Evolutionary conservation across 805 yeast species (phyloP).

Genomic region (Metschnikowia sp.): DNA sequence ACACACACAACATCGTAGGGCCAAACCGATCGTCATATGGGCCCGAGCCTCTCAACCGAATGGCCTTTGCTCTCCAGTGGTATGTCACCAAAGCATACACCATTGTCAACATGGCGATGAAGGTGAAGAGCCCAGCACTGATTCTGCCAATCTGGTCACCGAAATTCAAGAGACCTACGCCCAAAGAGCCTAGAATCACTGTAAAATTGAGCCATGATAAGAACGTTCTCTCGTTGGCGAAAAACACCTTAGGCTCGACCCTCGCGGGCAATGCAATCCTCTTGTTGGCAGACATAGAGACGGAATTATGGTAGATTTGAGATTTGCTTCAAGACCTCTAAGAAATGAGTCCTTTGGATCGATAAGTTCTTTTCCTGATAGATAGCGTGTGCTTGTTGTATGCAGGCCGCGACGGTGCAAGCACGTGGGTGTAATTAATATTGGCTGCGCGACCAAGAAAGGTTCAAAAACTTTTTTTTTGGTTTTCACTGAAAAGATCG

Average conservation of each 20-base stretch:
- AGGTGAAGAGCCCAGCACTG: constrained; percentile 89
- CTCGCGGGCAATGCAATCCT: constrained; percentile 97
- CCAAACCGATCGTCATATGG: constrained; percentile 99
- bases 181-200: constrained; percentile 94
- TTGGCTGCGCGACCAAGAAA: not conserved
- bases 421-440: constrained; percentile 7
- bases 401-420: not conserved
- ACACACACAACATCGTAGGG: constrained; percentile 95
- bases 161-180: constrained; percentile 92
- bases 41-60: constrained; percentile 95
- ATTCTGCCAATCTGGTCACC: constrained; percentile 93
- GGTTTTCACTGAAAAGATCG: too few relatives aligned
- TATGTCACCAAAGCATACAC: constrained; percentile 90
- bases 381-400: not conserved
- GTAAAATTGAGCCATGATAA: constrained; percentile 98
- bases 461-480: too few relatives aligned
- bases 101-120: constrained; percentile 98
- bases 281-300: constrained; percentile 42
- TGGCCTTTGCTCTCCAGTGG: constrained; percentile 99
- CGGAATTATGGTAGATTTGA: not conserved
- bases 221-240: constrained; percentile 98
- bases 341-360: not conserved
- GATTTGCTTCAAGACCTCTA: not conserved
- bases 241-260: constrained; percentile 98
- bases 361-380: not conserved